phyloP scores from a whole-genome alignment of 495 filamentous ascomycete species.

The Choiromyces venosus region DNA sequence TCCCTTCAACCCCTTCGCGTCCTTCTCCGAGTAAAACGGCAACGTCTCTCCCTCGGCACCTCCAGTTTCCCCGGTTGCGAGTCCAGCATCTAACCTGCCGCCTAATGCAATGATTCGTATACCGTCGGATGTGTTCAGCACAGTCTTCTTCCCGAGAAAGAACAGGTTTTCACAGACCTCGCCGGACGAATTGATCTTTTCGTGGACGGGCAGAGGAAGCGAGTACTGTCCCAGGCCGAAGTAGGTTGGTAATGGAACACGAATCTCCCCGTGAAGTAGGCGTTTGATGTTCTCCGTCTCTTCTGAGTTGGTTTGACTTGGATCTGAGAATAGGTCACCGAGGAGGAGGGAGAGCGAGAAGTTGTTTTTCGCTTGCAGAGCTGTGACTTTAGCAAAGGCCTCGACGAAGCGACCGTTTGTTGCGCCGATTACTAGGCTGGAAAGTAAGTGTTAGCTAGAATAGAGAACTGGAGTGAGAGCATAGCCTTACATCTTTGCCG shows the following conservation, averaged over 20 bases:
- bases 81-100: conserved; percentile 56
- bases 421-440: conserved; percentile 73
- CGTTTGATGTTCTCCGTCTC: conserved; percentile 30
- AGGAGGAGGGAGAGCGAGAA: conserved; percentile 78
- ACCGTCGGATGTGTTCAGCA: conserved; percentile 83
- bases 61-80: conserved; percentile 51
- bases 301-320: conserved; percentile 30
- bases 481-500: conserved; percentile 63
- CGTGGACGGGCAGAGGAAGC: conserved; percentile 62
- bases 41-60: conserved; percentile 46
- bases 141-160: conserved; percentile 76
- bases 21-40: conserved; percentile 67
- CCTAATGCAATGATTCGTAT: conserved; percentile 77
- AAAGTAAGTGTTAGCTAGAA: conserved; percentile 41
- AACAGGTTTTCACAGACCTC: conserved; percentile 83
- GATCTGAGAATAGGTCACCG: conserved; percentile 67
- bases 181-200: conserved; percentile 66
- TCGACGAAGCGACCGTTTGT: conserved; percentile 66
- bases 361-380: conserved; percentile 73
- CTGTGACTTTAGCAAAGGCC: conserved; percentile 70
- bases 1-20: conserved; percentile 66
- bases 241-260: conserved; percentile 74
- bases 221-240: conserved; percentile 68
- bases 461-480: not conserved
- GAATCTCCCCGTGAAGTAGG: conserved; percentile 64